Evolutionary conservation across 345 rosid genomes (phyloP).

Genomic region (Populus simonii): DNA sequence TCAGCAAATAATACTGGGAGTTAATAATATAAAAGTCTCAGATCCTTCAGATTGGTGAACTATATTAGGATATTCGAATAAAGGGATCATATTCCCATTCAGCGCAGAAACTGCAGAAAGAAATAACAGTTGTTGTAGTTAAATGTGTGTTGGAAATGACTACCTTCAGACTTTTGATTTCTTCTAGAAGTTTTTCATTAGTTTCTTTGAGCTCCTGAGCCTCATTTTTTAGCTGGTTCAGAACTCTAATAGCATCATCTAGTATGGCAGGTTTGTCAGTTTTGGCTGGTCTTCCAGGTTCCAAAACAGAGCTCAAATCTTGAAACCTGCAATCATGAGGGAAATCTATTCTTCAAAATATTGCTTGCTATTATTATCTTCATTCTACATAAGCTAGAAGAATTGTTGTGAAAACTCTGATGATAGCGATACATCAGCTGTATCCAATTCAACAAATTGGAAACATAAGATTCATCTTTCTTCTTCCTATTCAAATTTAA

Average conservation of each 20-base stretch:
- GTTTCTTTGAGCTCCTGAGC: conserved; percentile 29
- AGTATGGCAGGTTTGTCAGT: conserved; percentile 28
- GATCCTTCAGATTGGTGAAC: not conserved
- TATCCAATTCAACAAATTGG: not conserved
- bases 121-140: not conserved
- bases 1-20: not conserved
- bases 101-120: not conserved
- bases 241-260: conserved; percentile 31
- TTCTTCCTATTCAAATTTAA: not conserved
- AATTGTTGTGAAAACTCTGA: not conserved
- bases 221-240: conserved; percentile 27
- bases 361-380: not conserved
- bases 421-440: not conserved
- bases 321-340: conserved; percentile 24
- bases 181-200: conserved; percentile 26
- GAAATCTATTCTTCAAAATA: not conserved
- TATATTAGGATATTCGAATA: not conserved
- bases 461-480: not conserved
- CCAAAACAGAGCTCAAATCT: conserved; percentile 30
- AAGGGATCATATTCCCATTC: not conserved
- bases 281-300: conserved; percentile 31
- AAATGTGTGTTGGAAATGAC: not conserved
- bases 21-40: not conserved
- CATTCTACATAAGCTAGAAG: not conserved
- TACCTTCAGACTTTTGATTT: conserved; percentile 32